Evolutionary conservation across 441 rosid genomes (phyloP).

Genomic region (Pelargonium fulgidum): DNA sequence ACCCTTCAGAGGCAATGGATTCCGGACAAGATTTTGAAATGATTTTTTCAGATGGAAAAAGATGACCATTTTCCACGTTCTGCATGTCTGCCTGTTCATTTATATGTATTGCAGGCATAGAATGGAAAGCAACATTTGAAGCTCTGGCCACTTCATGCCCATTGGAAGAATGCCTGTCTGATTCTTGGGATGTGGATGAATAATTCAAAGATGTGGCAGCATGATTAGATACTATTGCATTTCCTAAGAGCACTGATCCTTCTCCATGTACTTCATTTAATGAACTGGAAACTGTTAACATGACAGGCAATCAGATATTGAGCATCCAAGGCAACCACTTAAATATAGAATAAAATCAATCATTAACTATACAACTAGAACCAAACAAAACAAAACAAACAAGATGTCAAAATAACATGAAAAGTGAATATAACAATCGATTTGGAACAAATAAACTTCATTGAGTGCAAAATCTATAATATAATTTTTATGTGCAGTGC

Average conservation of each 20-base stretch:
- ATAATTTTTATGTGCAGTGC: not conserved
- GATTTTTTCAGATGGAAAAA: constrained; percentile 23
- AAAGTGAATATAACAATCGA: not conserved
- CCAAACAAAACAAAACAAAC: not conserved
- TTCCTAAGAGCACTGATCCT: constrained; percentile 22
- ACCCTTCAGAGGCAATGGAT: constrained; percentile 29
- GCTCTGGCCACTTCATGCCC: constrained; percentile 29
- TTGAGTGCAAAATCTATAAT: not conserved
- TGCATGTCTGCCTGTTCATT: constrained; percentile 22
- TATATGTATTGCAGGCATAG: constrained; percentile 59
- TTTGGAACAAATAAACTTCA: not conserved
- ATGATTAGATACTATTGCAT: constrained; percentile 30
- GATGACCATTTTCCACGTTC: constrained; percentile 13
- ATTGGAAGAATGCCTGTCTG: constrained; percentile 17
- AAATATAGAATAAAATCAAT: not conserved
- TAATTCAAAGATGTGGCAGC: constrained; percentile 18
- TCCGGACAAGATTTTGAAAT: constrained; percentile 48
- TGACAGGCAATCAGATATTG: not conserved
- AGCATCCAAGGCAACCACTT: not conserved
- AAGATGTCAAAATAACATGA: not conserved
- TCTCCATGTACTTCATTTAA: constrained; percentile 40
- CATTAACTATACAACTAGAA: not conserved
- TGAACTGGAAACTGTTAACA: constrained; percentile 27
- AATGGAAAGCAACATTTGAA: constrained; percentile 40
- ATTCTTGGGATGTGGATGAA: constrained; percentile 28